These are phyloP conservation scores for Triglochin maritima DNA, from an alignment of 106 monocot genomes.

Conservation along the genomic window DNA sequence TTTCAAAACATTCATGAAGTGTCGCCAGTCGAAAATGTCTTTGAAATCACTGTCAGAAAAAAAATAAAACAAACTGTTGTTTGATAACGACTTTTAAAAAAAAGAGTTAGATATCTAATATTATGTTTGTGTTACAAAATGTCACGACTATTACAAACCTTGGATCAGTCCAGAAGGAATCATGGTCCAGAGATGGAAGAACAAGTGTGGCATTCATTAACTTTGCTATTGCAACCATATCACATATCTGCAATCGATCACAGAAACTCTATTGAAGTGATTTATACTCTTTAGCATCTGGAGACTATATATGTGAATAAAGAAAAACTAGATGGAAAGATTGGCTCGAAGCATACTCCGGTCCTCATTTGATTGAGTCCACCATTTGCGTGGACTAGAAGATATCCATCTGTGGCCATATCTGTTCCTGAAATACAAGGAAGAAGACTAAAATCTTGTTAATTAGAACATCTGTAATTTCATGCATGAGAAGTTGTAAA, in stretches of 20 bases:
- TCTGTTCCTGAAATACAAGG: not conserved
- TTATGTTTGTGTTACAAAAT: too few species aligned
- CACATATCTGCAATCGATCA: slow-evolving; percentile 34
- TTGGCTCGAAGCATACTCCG: slow-evolving; percentile 32
- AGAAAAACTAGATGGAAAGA: not conserved
- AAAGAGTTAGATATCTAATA: too few species aligned
- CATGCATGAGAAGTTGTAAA: not conserved
- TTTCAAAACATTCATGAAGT: slow-evolving; percentile 39
- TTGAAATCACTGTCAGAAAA: slow-evolving; percentile 38
- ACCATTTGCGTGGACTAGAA: slow-evolving; percentile 70
- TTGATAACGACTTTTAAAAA: too few species aligned
- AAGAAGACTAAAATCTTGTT: not conserved
- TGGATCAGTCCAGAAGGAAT: slow-evolving; percentile 62
- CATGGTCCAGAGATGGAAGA: slow-evolving; percentile 49
- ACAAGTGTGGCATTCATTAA: slow-evolving; percentile 64
- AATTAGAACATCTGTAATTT: not conserved
- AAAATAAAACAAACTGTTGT: too few species aligned
- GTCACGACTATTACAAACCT: slow-evolving; percentile 15
- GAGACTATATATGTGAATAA: not conserved
- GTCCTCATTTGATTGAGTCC: slow-evolving; percentile 90
- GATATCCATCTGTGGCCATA: slow-evolving; percentile 41
- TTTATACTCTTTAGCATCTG: not conserved
- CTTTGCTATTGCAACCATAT: slow-evolving; percentile 60
- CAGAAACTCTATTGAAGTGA: not conserved
- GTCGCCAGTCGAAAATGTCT: slow-evolving; percentile 54